Base-by-base conservation (phyloP, 148 eudicot species). In the Selenicereus undatus region DNA sequence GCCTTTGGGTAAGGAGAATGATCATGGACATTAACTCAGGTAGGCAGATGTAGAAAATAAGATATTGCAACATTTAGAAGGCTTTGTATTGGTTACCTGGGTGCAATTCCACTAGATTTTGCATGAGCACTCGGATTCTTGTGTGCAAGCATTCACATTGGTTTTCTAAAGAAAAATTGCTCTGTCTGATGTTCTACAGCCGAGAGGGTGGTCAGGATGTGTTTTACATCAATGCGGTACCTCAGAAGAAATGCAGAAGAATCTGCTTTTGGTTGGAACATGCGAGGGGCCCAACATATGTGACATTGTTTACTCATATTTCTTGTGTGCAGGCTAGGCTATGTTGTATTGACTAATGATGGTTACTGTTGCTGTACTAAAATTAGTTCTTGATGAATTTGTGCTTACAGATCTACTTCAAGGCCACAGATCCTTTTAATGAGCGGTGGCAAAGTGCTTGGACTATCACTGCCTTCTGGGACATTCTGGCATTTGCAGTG, bases 381-480 rank as follows among this genome's bases (percentile, higher is more conserved):
- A 56, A 1, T 21, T 17, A 36, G 79, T 12, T 68, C 29, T 42
- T 43, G 35, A 64, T 45, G 68, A 30, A 51, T 82, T 81, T 81
- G 68, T 69, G 86, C 52, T 70, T 86, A 71, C 87, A 96, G 99
- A 85, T 96, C 36, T 96, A 92, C 88, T 96, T 96, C 82, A 96
- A 94, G 87, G 98, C 95, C 79, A 92, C 99, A 52, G 99, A 96
- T 87, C 99, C 99, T 68, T 94, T 90, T 85, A 96, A 92, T 82
- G 98, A 96, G 87, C 88, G 89, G 86, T 96, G 99, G 99, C 98
- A 94, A 87, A 89, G 90, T 83, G 99, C 93, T 45, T 96, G 99
- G 99, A 87, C 92, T 74, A 94, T 96, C 83, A 91, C 94, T 85
- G 97, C 99, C 76, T 96, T 96, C 82, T 96, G 99, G 99, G 98